Evolutionary conservation across 352 stramenopile species (phyloP).

Genomic region (Globisporangium cystogenes): DNA sequence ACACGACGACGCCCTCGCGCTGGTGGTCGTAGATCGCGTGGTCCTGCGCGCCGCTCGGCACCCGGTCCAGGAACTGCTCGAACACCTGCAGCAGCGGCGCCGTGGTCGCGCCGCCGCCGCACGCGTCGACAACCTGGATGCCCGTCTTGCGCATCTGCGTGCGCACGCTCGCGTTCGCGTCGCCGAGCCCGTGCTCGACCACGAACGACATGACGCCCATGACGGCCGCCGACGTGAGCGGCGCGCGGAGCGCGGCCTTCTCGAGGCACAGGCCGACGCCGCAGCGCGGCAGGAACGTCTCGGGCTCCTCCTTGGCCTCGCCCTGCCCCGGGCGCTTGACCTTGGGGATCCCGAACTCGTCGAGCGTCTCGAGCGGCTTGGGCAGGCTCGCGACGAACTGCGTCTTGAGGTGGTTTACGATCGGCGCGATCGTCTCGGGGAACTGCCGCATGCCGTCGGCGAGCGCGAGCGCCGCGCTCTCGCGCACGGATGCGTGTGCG

Average conservation of each 20-base stretch:
- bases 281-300: conserved; percentile 56
- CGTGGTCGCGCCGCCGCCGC: conserved; percentile 64
- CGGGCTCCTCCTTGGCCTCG: conserved; percentile 49
- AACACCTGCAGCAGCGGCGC: conserved; percentile 62
- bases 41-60: conserved; percentile 40
- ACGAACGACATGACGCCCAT: conserved; percentile 74
- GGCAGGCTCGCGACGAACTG: conserved; percentile 58
- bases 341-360: conserved; percentile 71
- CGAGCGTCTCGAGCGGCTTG: conserved; percentile 45
- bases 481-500: conserved; percentile 61
- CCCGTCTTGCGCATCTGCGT: conserved; percentile 83
- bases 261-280: conserved; percentile 76
- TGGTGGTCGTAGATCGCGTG: conserved; percentile 80
- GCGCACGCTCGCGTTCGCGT: conserved; percentile 66
- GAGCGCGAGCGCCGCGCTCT: conserved; percentile 70
- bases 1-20: conserved; percentile 88
- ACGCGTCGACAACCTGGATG: conserved; percentile 69
- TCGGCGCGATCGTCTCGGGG: conserved; percentile 58
- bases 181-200: conserved; percentile 68
- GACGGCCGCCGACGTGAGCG: conserved; percentile 53
- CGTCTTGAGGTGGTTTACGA: conserved; percentile 63
- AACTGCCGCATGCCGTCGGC: conserved; percentile 79
- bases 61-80: conserved; percentile 66
- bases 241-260: conserved; percentile 39
- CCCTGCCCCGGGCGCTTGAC: conserved; percentile 49